phyloP scores from a whole-genome alignment of 2,329 filamentous ascomycete genomes.

The Fusarium caatingaense region DNA sequence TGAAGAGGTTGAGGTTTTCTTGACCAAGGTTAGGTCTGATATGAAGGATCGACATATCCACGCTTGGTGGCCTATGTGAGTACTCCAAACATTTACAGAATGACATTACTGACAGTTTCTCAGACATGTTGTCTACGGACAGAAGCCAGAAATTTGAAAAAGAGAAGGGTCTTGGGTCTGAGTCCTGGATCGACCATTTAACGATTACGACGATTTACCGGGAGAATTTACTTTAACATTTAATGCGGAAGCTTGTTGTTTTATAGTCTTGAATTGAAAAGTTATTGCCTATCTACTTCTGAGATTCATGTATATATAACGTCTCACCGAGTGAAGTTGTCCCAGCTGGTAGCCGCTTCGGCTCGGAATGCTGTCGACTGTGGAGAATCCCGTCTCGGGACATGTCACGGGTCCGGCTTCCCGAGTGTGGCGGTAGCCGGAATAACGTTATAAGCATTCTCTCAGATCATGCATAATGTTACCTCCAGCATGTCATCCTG shows the following conservation, averaged over 20 bases:
- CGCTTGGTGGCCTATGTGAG: slow-evolving; percentile 55
- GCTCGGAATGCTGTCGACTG: not conserved
- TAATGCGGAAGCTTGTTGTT: not conserved
- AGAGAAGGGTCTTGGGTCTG: not conserved
- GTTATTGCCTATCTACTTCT: not conserved
- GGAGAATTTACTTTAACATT: not conserved
- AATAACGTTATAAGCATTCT: slow-evolving; percentile 2
- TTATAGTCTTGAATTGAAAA: not conserved
- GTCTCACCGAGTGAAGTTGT: not conserved
- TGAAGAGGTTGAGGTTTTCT: slow-evolving; percentile 50
- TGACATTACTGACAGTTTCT: rapidly evolving
- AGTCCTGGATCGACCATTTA: not conserved
- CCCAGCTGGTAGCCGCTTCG: not conserved
- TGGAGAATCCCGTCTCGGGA: slow-evolving; percentile 26
- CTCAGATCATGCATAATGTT: not conserved
- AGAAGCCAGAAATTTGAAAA: slow-evolving; percentile 31
- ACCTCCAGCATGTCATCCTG: not conserved
- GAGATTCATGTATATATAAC: no score
- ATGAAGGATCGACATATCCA: slow-evolving; percentile 52
- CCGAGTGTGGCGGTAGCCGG: slow-evolving; percentile 30
- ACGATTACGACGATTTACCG: not conserved
- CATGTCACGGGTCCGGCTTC: slow-evolving; percentile 32
- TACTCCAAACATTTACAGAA: rapidly evolving
- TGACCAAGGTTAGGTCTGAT: slow-evolving; percentile 50
- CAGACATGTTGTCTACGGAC: slow-evolving; percentile 44